phyloP scores from a whole-genome alignment of 306 rosid species.

The Rubus parviflorus region DNA sequence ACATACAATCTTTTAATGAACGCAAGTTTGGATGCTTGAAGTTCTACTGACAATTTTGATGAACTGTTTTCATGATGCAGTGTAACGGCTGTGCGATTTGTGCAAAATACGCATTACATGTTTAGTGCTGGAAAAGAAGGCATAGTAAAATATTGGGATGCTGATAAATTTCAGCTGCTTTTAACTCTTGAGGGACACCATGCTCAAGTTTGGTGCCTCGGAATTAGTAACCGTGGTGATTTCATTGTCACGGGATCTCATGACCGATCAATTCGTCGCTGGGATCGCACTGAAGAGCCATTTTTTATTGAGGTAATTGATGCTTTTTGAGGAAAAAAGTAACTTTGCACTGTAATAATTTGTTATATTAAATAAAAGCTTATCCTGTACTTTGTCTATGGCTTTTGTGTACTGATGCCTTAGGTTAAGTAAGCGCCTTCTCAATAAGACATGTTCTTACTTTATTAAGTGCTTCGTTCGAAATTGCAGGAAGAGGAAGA shows the following conservation, averaged over 20 bases:
- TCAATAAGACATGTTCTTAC: neutral
- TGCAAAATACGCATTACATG: conserved; percentile 78
- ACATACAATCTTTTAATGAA: neutral
- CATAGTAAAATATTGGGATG: conserved; percentile 89
- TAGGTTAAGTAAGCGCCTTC: neutral
- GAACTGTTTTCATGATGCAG: conserved; percentile 46
- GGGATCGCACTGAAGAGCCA: conserved; percentile 98
- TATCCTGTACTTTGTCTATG: neutral
- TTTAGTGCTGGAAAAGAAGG: conserved; percentile 92
- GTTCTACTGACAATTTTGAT: conserved; percentile 27
- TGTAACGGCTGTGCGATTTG: conserved; percentile 86
- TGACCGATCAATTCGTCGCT: conserved; percentile 91
- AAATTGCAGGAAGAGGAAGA: conserved; percentile 95
- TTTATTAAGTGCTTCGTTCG: conserved; percentile 20
- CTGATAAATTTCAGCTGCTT: conserved; percentile 89
- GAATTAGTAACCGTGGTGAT: conserved; percentile 86
- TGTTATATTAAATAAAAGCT: neutral
- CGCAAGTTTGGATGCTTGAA: neutral
- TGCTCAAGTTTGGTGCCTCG: conserved; percentile 90
- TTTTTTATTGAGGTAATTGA: conserved; percentile 84
- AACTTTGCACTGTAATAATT: neutral
- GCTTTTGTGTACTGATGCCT: neutral
- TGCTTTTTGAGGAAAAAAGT: conserved; percentile 15
- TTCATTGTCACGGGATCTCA: conserved; percentile 90
- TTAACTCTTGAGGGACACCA: conserved; percentile 96